These are phyloP conservation scores for Calocybe gangraenosa DNA, from an alignment of 768 basidiomycete species.

Conservation along the genomic window DNA sequence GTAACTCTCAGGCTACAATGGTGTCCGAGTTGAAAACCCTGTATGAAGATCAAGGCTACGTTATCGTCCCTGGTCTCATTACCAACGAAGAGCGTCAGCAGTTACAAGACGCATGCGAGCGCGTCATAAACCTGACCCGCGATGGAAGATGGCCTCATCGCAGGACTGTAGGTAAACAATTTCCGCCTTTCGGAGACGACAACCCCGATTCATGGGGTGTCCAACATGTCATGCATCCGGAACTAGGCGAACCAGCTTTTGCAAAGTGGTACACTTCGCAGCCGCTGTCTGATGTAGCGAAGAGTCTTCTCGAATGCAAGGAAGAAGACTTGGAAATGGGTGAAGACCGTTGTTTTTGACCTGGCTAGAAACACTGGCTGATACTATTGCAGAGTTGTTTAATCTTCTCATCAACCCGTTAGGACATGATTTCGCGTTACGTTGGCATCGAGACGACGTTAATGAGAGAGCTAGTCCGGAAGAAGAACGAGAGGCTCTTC, in stretches of 20 bases:
- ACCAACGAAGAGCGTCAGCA: slow-evolving; percentile 28
- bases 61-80: slow-evolving; percentile 57
- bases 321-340: slow-evolving; percentile 70
- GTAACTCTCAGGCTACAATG: too few species aligned
- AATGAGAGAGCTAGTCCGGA: slow-evolving; percentile 49
- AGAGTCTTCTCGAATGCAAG: slow-evolving; percentile 50
- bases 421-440: slow-evolving; percentile 60
- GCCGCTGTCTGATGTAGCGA: slow-evolving; percentile 37
- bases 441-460: slow-evolving; percentile 82
- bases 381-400: slow-evolving; percentile 76
- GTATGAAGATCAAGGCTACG: slow-evolving; percentile 65
- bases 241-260: slow-evolving; percentile 55
- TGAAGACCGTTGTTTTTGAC: too few species aligned
- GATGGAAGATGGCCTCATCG: slow-evolving; percentile 59
- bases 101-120: slow-evolving; percentile 48
- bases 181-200: slow-evolving; percentile 62
- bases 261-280: slow-evolving; percentile 65
- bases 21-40: slow-evolving; percentile 31
- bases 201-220: slow-evolving; percentile 76
- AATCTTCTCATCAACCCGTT: slow-evolving; percentile 72
- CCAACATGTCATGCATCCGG: slow-evolving; percentile 80
- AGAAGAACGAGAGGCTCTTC: slow-evolving; percentile 57
- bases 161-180: slow-evolving; percentile 73
- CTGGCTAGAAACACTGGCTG: too few species aligned
- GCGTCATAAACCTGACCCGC: slow-evolving; percentile 50